phyloP scores from a whole-genome alignment of 2,329 filamentous ascomycete species.

The Lachnellula arida region DNA sequence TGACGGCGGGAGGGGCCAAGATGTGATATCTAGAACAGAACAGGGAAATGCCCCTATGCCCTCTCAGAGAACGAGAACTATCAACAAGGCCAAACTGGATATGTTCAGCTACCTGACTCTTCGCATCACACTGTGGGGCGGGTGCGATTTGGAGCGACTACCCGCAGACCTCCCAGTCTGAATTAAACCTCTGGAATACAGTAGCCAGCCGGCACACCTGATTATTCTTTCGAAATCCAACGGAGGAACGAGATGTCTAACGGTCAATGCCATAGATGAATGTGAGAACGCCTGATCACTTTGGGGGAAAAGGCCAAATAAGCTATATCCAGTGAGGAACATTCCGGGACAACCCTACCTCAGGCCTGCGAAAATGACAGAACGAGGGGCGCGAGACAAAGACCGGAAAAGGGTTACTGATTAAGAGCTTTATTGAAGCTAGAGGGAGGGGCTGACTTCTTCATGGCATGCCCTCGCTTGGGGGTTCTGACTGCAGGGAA shows the following conservation, averaged over 20 bases:
- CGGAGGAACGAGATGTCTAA: neutral
- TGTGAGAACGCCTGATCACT: neutral
- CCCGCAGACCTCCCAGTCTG: neutral
- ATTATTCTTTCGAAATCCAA: neutral
- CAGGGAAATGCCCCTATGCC: neutral
- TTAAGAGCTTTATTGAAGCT: neutral
- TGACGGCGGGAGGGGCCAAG: neutral
- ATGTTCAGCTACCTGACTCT: neutral
- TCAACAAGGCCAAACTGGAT: neutral
- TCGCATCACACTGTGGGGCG: neutral
- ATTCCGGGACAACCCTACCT: neutral
- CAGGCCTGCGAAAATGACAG: neutral
- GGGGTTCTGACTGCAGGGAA: neutral
- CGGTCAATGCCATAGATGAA: neutral
- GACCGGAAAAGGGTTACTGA: neutral
- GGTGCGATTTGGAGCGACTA: neutral
- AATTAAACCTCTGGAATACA: neutral
- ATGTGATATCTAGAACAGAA: neutral
- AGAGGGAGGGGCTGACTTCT: neutral
- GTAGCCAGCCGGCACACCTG: neutral
- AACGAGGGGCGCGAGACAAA: neutral
- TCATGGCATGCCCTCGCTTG: neutral
- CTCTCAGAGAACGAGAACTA: neutral
- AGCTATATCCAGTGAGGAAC: neutral
- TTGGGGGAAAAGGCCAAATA: neutral